Conservation (phyloP, 495 filamentous ascomycete species). For the Elasticomyces elasticus region DNA sequence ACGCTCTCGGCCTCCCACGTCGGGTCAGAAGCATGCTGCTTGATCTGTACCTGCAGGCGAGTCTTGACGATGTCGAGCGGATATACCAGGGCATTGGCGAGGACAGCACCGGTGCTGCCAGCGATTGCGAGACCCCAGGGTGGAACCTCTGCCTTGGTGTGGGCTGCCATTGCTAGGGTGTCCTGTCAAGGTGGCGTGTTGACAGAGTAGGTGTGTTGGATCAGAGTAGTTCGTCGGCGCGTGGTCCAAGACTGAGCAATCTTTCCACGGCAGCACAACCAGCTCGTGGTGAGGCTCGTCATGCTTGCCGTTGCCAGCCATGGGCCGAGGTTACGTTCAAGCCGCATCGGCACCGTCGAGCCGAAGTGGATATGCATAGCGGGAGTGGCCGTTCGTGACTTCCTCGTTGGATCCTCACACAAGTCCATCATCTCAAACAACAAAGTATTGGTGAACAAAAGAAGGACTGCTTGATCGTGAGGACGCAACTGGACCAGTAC, state of each 20-base stretch:
- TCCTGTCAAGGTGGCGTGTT: not conserved
- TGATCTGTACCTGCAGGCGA: slow-evolving; percentile 91
- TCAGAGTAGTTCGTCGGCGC: too few species aligned
- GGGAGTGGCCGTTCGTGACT: not conserved
- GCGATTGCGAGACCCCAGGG: slow-evolving; percentile 92
- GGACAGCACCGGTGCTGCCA: slow-evolving; percentile 82
- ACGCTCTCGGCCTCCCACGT: slow-evolving; percentile 31
- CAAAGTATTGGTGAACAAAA: too few species aligned
- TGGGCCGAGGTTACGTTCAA: too few species aligned
- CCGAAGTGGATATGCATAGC: not conserved
- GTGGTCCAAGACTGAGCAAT: too few species aligned
- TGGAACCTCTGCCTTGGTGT: slow-evolving; percentile 71
- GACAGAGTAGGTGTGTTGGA: not conserved
- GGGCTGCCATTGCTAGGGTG: slow-evolving; percentile 52
- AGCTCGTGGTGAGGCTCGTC: too few species aligned
- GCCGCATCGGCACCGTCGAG: too few species aligned
- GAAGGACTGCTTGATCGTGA: too few species aligned
- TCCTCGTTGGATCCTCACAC: too few species aligned
- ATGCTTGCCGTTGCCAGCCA: too few species aligned
- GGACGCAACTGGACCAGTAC: not conserved
- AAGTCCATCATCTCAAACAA: too few species aligned
- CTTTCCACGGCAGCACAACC: too few species aligned
- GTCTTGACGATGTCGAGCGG: slow-evolving; percentile 97
- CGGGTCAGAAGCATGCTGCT: slow-evolving; percentile 37
- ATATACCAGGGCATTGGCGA: slow-evolving; percentile 94